These are phyloP conservation scores for Colletotrichum sansevieriae DNA, from an alignment of 2,329 filamentous ascomycete genomes.

Conservation along the genomic window DNA sequence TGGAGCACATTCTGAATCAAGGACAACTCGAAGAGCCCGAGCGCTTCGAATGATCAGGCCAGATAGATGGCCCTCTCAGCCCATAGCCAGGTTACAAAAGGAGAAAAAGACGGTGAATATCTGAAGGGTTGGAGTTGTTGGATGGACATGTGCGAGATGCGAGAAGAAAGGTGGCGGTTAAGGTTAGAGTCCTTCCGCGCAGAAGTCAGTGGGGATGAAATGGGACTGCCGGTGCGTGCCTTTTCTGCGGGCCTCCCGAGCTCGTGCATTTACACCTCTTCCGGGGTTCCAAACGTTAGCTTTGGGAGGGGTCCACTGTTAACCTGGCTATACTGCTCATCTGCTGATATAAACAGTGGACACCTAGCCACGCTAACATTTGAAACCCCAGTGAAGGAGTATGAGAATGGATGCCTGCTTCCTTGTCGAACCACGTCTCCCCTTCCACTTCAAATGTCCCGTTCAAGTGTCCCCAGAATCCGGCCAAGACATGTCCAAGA, in stretches of 20 bases:
- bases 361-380: no score
- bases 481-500: slow-evolving; percentile 6
- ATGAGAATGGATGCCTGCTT: background rate
- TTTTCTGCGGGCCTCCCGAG: slow-evolving; percentile 6
- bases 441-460: no score
- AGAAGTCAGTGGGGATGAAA: slow-evolving; percentile 6
- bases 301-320: no score
- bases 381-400: no score
- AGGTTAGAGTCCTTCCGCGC: slow-evolving; percentile 24
- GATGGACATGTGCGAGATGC: no score
- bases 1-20: slow-evolving; percentile 19
- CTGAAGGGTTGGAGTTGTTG: no score
- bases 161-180: background rate
- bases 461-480: slow-evolving; percentile 6
- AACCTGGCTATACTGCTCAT: no score
- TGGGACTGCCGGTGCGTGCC: background rate
- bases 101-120: no score
- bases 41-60: slow-evolving; percentile 17
- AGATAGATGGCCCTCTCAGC: background rate
- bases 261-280: slow-evolving; percentile 2
- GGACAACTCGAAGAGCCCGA: slow-evolving; percentile 2
- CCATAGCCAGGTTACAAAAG: no score
- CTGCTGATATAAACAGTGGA: no score
- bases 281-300: no score
- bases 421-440: background rate